Conservation (phyloP, 306 rosid genomes). For the Ochetophila trinervis region DNA sequence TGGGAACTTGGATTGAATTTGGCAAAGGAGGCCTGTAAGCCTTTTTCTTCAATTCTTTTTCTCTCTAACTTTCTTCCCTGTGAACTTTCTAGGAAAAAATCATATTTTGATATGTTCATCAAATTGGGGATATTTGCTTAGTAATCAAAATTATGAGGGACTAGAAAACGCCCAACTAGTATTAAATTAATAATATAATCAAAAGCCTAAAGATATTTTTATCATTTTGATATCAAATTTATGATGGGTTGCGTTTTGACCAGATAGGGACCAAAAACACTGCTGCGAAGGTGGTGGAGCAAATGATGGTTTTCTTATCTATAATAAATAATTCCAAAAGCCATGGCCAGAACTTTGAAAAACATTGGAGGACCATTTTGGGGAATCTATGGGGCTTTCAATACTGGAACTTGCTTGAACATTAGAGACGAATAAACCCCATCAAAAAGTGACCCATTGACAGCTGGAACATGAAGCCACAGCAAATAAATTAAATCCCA, state of each 20-base stretch:
- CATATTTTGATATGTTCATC: background rate
- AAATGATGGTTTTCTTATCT: background rate
- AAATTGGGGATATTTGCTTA: too few relatives aligned
- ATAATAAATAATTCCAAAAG: slow-evolving; percentile 12
- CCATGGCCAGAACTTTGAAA: background rate
- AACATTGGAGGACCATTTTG: slow-evolving; percentile 26
- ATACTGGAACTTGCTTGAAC: background rate
- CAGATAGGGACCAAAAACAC: background rate
- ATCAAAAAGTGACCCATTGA: slow-evolving; percentile 18
- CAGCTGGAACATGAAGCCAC: slow-evolving; percentile 32
- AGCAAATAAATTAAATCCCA: slow-evolving; percentile 12
- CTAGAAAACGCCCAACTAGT: too few relatives aligned
- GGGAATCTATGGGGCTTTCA: slow-evolving; percentile 14
- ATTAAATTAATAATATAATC: too few relatives aligned
- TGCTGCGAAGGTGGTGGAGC: slow-evolving; percentile 10
- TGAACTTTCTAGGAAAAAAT: background rate
- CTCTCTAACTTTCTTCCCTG: background rate
- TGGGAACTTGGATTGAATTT: background rate
- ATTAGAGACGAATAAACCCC: background rate
- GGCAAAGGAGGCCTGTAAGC: slow-evolving; percentile 17
- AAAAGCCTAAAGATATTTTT: background rate
- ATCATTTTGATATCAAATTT: background rate
- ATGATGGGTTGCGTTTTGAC: background rate
- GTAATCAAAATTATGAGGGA: too few relatives aligned
- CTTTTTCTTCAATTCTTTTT: slow-evolving; percentile 12